phyloP scores from a whole-genome alignment of 495 filamentous ascomycete genomes.

The Penicillium soppii region DNA sequence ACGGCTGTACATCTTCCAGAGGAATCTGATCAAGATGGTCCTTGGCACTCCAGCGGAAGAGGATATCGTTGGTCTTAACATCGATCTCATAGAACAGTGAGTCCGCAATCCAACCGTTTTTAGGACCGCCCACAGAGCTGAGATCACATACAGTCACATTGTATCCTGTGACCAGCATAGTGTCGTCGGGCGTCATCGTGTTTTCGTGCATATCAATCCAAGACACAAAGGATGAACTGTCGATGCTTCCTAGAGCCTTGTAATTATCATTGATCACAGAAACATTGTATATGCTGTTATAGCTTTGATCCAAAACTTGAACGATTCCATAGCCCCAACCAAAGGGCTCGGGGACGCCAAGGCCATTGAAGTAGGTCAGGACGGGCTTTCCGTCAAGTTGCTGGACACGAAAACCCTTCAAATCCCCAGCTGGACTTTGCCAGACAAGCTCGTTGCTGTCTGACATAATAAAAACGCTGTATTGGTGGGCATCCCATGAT shows the following conservation, averaged over 20 bases:
- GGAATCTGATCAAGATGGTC: slow-evolving; percentile 10
- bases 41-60: slow-evolving; percentile 28
- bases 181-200: slow-evolving; percentile 32
- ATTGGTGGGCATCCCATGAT: slow-evolving; percentile 3
- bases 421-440: neutral
- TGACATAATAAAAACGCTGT: slow-evolving; percentile 3
- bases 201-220: slow-evolving; percentile 32
- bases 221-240: slow-evolving; percentile 3
- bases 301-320: slow-evolving; percentile 35
- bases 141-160: slow-evolving; percentile 40
- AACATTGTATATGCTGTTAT: slow-evolving; percentile 31
- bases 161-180: slow-evolving; percentile 46
- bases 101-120: slow-evolving; percentile 44
- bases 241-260: neutral
- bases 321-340: slow-evolving; percentile 25
- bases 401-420: slow-evolving; percentile 1
- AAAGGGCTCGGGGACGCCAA: slow-evolving; percentile 5
- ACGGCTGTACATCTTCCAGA: neutral
- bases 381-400: slow-evolving; percentile 1
- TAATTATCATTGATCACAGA: slow-evolving; percentile 9
- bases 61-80: slow-evolving; percentile 27
- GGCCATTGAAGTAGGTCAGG: slow-evolving; percentile 5
- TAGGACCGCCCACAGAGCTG: slow-evolving; percentile 31
- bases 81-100: slow-evolving; percentile 42
- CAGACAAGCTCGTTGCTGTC: neutral